Percentiles rank a stretch among this genome's conserved stretches.
phyloP scores from a whole-genome alignment of 1,139 yeast species.

The Taphrina betulina region DNA sequence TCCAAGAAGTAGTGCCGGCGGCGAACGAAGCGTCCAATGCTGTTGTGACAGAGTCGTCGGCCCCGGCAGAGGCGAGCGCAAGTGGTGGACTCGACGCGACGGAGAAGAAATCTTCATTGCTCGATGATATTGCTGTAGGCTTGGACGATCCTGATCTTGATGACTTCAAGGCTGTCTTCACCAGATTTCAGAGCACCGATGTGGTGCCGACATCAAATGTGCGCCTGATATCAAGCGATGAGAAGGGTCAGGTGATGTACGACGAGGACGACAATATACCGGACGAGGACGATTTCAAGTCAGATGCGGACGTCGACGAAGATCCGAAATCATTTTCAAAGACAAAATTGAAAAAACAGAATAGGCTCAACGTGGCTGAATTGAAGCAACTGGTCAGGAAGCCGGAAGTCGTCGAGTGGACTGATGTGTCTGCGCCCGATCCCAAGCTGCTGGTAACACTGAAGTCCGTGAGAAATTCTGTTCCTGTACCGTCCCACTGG shows the following conservation, averaged over 20 bases:
- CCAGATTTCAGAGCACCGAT: conserved; percentile 16
- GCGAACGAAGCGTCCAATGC: too few relatives aligned
- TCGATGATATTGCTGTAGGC: conserved; percentile 20
- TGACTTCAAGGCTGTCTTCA: conserved; percentile 24
- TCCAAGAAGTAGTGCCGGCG: neutral
- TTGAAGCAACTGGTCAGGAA: conserved; percentile 59
- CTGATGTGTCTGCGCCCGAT: conserved; percentile 79
- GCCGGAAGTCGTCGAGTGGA: conserved; percentile 84
- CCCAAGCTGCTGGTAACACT: conserved; percentile 66
- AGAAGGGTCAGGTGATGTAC: conserved; percentile 44
- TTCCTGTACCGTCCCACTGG: conserved; percentile 88
- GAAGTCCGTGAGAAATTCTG: conserved; percentile 64
- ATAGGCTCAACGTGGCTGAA: conserved; percentile 65
- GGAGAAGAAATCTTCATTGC: neutral
- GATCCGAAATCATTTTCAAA: conserved; percentile 41
- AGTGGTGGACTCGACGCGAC: neutral
- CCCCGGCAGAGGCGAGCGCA: neutral
- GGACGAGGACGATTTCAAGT: conserved; percentile 36
- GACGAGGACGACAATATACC: conserved; percentile 45
- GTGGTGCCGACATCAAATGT: neutral
- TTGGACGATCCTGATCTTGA: conserved; percentile 14
- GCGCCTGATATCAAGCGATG: conserved; percentile 29
- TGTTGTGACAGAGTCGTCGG: neutral
- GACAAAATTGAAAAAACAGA: conserved; percentile 53
- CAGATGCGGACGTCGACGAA: conserved; percentile 39